These are phyloP conservation scores for Tricholoma sp. DNA, from an alignment of 768 basidiomycete genomes.

Conservation along the genomic window DNA sequence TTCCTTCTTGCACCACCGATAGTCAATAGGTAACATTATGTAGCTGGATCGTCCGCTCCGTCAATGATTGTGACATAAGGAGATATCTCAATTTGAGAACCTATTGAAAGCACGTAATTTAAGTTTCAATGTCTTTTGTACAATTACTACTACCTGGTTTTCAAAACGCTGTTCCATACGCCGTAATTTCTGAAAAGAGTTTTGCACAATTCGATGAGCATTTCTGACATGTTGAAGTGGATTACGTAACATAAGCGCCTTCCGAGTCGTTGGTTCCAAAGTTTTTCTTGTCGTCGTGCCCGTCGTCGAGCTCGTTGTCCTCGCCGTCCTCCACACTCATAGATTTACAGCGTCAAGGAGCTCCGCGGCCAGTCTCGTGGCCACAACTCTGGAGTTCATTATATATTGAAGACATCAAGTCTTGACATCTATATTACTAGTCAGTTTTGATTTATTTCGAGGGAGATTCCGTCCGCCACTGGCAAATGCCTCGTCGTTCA, in stretches of 20 bases:
- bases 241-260: background rate
- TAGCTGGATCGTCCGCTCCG: too few relatives aligned
- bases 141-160: too few relatives aligned
- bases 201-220: background rate
- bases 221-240: too few relatives aligned
- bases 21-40: too few relatives aligned
- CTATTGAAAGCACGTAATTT: too few relatives aligned
- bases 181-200: background rate
- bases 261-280: background rate
- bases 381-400: background rate
- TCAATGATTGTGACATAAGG: too few relatives aligned
- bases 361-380: background rate
- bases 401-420: background rate
- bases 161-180: background rate
- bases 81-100: background rate
- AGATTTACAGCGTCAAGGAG: background rate
- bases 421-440: background rate
- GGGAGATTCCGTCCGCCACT: background rate
- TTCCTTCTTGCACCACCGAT: too few relatives aligned
- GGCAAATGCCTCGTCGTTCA: constrained; percentile 54
- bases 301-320: background rate
- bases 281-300: background rate
- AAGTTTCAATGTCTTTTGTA: too few relatives aligned
- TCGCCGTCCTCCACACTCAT: background rate
- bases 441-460: background rate